A percentile compares a stretch with the other conserved stretches of the same genome.
Evolutionary conservation across 2,329 filamentous ascomycete genomes (phyloP).

Genomic region (Orbilia javanica): DNA sequence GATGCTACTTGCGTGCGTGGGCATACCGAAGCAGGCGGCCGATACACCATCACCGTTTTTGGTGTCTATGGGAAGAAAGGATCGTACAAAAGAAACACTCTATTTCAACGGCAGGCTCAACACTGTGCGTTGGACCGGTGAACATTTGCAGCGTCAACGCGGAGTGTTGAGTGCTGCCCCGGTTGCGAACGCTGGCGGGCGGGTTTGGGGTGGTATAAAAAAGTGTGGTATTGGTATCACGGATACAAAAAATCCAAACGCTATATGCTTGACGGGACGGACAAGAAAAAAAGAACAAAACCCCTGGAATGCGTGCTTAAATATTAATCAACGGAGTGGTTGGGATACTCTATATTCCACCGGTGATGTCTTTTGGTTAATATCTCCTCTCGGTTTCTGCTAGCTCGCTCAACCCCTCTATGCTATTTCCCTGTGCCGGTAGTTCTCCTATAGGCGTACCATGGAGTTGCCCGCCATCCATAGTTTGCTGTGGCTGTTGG

Average conservation of each 20-base stretch:
- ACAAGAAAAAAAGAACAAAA: slow-evolving; percentile 7
- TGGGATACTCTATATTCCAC: slow-evolving; percentile 15
- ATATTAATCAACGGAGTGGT: no score
- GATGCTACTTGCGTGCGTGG: no score
- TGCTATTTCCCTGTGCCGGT: slow-evolving; percentile 18
- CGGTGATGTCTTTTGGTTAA: not conserved
- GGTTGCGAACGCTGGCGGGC: slow-evolving; percentile 4
- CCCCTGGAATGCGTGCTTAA: not conserved
- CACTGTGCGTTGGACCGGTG: slow-evolving; percentile 34
- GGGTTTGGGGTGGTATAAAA: slow-evolving; percentile 7
- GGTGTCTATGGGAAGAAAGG: not conserved
- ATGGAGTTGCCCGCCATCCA: not conserved
- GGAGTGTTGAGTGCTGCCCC: slow-evolving; percentile 23
- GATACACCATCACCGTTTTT: slow-evolving; percentile 10
- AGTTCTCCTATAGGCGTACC: slow-evolving; percentile 37
- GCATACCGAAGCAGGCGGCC: not conserved
- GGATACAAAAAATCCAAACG: slow-evolving; percentile 24
- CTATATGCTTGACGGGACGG: slow-evolving; percentile 9
- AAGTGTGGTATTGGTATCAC: slow-evolving; percentile 8
- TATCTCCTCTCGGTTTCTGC: slow-evolving; percentile 25
- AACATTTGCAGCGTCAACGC: slow-evolving; percentile 29
- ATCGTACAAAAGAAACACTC: slow-evolving; percentile 43
- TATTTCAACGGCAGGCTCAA: slow-evolving; percentile 46
- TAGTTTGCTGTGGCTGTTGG: not conserved
- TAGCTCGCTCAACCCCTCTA: slow-evolving; percentile 47